Evolutionary conservation across 2,329 filamentous ascomycete genomes (phyloP).

Genomic region (Sarocladiaceae sp.): DNA sequence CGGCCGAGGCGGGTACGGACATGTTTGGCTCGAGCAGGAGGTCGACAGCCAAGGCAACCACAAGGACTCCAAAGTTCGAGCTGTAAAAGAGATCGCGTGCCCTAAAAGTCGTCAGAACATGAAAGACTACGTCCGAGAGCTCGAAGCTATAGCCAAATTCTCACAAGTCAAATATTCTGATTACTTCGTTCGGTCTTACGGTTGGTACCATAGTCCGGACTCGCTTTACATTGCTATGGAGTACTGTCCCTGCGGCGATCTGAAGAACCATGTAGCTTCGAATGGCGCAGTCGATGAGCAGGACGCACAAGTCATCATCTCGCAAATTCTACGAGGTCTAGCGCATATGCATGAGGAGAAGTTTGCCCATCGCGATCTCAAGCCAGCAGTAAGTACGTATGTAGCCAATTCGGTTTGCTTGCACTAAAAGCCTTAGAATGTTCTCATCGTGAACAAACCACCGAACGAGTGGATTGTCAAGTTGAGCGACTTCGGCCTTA

Average conservation of each 20-base stretch:
- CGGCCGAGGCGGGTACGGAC: not conserved
- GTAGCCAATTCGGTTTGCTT: not conserved
- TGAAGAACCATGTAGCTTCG: not conserved
- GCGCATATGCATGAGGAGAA: conserved; percentile 2
- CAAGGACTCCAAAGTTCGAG: not conserved
- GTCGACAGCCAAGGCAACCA: not conserved
- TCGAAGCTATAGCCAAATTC: conserved; percentile 4
- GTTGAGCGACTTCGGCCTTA: not conserved
- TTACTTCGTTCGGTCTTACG: not conserved
- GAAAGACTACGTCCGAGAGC: not conserved
- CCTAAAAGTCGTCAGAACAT: not conserved
- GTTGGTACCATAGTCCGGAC: not conserved
- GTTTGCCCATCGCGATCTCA: conserved; percentile 3
- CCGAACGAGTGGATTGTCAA: not conserved
- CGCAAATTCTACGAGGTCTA: not conserved
- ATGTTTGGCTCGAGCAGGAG: conserved; percentile 1
- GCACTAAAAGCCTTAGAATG: not conserved
- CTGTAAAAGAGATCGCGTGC: not conserved
- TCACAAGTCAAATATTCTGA: not conserved
- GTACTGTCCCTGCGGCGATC: not conserved
- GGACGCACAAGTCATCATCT: conserved; percentile 2
- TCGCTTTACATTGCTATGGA: conserved; percentile 6
- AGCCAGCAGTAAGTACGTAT: conserved; percentile 1
- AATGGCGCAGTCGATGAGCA: not conserved
- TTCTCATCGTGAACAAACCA: not conserved